phyloP scores from a whole-genome alignment of 495 filamentous ascomycete genomes.

The Aspergillus sclerotioniger region DNA sequence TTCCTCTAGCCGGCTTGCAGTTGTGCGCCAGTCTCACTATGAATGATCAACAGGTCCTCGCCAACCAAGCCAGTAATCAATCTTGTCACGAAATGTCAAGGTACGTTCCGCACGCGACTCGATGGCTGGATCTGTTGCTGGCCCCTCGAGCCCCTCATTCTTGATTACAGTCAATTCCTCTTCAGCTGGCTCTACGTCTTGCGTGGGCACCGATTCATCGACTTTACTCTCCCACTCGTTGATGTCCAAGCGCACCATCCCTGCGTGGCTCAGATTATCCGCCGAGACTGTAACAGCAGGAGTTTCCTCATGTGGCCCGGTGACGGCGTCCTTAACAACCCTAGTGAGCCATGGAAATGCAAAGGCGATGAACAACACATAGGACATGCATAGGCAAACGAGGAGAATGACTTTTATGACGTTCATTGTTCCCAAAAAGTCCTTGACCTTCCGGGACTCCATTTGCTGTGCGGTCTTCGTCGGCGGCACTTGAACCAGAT shows the following conservation, averaged over 20 bases:
- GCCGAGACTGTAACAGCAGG: background rate
- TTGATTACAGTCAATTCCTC: background rate
- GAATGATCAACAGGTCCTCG: slow-evolving; percentile 22
- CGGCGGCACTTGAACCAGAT: no score
- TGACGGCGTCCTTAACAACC: background rate
- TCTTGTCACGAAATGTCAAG: slow-evolving; percentile 23
- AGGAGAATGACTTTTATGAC: background rate
- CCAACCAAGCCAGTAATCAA: slow-evolving; percentile 44
- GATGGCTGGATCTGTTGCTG: background rate
- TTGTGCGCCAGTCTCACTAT: background rate
- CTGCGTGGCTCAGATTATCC: background rate
- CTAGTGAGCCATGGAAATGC: background rate
- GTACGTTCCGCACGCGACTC: background rate
- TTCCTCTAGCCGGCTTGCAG: background rate
- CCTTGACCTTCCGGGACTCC: background rate
- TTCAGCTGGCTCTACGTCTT: background rate
- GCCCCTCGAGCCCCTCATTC: background rate
- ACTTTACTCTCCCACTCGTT: background rate
- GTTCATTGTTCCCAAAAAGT: background rate
- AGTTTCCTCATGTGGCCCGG: background rate
- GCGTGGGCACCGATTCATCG: background rate
- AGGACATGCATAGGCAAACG: background rate
- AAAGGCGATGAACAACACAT: background rate
- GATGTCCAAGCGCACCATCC: background rate
- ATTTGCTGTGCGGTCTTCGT: background rate